Base-by-base conservation (phyloP, 768 basidiomycete genomes). In the Tylopilus vinaceipallidus region DNA sequence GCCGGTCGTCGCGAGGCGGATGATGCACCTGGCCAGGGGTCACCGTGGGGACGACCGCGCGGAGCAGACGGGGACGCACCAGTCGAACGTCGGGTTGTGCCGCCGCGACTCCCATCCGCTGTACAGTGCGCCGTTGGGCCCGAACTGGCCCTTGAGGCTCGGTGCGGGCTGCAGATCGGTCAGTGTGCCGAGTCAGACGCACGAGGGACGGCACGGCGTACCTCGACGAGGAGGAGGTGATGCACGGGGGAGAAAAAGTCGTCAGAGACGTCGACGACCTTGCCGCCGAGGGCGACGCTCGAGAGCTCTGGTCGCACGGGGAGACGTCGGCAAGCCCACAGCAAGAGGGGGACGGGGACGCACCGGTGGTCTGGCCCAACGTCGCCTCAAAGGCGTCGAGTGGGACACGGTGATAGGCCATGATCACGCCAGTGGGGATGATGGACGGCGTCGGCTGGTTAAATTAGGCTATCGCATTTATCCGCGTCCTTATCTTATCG, bases 141-240 rank as follows among this genome's bases (percentile, higher is more conserved):
- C 95, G 59, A 94, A 99, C 58, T 94, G 91, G n/a, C 97, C 97
- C 68, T 95, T 94, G 64, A 97, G 70, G 56, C 86, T 91, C 4
- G 78, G 80, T 20, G 95, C 83, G 7, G 95, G 88, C 94, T 97
- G 55, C 13, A 47, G 12, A 47, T 55, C 34, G 17, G 17, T 27
- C 26, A 32, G 16, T 16, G 6, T 6, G 27, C 27, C 27, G 27
- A 29, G 6, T 6, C 6, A 12, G 6, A 29, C 12, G 27, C 12
- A 6, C 12, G 6, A 29, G 27, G 27, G 12, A 29, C 12, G 17
- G 14, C 24, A 40, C 16, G 17, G 34, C 79, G 59, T 53, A 91
- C 95, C 71, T 86, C 84, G 36, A 90, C 86, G 42, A 88, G 77
- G 46, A 99, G 76, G 22, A 99, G 74, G 71, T 95, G 84, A 54